phyloP scores from a whole-genome alignment of 352 stramenopile genomes.

The Phytophthora rubi region DNA sequence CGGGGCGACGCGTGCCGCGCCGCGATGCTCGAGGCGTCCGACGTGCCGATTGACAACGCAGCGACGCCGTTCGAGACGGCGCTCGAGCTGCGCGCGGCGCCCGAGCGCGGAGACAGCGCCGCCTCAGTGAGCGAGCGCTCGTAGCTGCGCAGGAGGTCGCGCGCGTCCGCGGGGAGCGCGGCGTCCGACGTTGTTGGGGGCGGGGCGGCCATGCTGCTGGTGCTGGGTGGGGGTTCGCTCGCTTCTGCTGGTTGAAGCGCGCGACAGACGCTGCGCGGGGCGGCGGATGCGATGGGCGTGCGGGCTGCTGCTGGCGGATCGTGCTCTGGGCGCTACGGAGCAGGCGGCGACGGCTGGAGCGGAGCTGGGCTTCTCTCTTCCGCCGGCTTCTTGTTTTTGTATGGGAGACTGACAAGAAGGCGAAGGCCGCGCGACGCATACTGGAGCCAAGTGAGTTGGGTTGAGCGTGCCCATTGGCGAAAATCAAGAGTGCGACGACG shows the following conservation, averaged over 20 bases:
- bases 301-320: constrained; percentile 16
- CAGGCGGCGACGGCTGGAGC: constrained; percentile 15
- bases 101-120: constrained; percentile 18
- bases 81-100: too few relatives aligned
- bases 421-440: neutral
- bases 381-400: constrained; percentile 26
- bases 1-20: constrained; percentile 47
- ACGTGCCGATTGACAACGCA: constrained; percentile 2
- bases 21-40: constrained; percentile 1
- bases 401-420: neutral
- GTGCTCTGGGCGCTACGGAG: constrained; percentile 10
- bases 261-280: constrained; percentile 9
- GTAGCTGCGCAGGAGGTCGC: constrained; percentile 25
- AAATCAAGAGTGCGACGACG: neutral
- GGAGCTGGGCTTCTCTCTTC: constrained; percentile 22
- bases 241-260: constrained; percentile 27
- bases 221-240: neutral
- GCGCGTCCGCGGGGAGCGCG: constrained; percentile 21
- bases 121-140: constrained; percentile 32
- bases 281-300: constrained; percentile 14
- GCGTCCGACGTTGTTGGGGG: neutral
- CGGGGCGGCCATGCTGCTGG: constrained; percentile 14
- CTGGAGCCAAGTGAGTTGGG: neutral
- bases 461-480: neutral
- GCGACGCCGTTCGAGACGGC: constrained; percentile 11